A percentile compares a stretch with the other conserved stretches of the same genome.
These are phyloP conservation scores for Lasiosphaeria miniovina DNA, from an alignment of 495 filamentous ascomycete species.

Conservation along the genomic window DNA sequence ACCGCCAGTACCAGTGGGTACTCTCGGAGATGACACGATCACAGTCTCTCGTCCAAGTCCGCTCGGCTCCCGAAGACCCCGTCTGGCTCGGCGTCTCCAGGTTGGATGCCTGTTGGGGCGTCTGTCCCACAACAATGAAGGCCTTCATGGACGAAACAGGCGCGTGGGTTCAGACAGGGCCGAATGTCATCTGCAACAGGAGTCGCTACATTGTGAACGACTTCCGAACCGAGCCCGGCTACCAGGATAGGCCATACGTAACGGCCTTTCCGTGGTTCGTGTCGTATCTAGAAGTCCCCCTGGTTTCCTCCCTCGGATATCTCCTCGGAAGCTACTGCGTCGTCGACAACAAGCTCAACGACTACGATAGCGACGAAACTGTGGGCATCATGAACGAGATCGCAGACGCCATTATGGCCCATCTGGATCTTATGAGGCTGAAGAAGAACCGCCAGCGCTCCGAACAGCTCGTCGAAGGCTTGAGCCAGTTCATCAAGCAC, in stretches of 20 bases:
- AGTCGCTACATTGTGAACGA: conserved; percentile 32
- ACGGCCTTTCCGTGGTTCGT: conserved; percentile 21
- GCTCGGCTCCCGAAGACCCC: conserved; percentile 18
- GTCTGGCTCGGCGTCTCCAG: conserved; percentile 30
- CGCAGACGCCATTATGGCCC: conserved; percentile 41
- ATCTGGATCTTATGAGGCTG: conserved; percentile 39
- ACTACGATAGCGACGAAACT: conserved; percentile 29
- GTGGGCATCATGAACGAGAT: conserved; percentile 40
- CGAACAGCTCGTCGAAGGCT: conserved; percentile 38
- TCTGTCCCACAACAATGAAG: conserved; percentile 41
- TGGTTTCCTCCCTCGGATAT: conserved; percentile 26
- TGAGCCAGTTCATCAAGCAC: conserved; percentile 37
- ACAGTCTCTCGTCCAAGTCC: conserved; percentile 17
- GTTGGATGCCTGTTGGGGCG: conserved; percentile 25
- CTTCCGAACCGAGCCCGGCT: conserved; percentile 34
- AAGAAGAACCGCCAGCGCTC: conserved; percentile 33
- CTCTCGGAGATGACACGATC: conserved; percentile 36
- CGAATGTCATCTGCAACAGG: conserved; percentile 25
- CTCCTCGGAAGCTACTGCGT: conserved; percentile 37
- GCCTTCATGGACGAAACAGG: conserved; percentile 31
- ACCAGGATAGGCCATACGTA: conserved; percentile 31
- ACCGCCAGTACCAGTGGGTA: conserved; percentile 35
- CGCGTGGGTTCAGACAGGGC: conserved; percentile 22
- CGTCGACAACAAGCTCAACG: conserved; percentile 29
- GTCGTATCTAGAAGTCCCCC: conserved; percentile 34